Percentiles rank a stretch among this genome's conserved stretches.
Evolutionary conservation across 1,284 basidiomycete species (phyloP).

Genomic region (Cryptococcus neoformans): DNA sequence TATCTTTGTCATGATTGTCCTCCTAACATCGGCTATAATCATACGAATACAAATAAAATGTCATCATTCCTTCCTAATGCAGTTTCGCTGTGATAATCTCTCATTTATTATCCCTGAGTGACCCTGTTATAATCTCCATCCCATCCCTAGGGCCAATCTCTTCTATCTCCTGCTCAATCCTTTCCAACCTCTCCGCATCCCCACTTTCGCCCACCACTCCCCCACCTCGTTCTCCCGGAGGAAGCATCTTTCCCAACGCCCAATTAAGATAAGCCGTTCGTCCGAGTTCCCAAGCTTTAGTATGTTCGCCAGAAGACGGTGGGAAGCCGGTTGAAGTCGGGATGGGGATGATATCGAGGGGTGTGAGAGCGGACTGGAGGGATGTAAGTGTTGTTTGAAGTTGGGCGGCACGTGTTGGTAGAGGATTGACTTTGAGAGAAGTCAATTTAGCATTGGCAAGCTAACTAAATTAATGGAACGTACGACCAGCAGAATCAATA

Average conservation of each 20-base stretch:
- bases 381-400: conserved; percentile 22
- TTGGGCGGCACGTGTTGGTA: conserved; percentile 26
- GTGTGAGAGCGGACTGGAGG: conserved; percentile 29
- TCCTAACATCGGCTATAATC: too few species aligned
- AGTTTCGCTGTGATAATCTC: too few species aligned
- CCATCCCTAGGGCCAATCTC: conserved; percentile 19
- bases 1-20: too few species aligned
- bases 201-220: background rate
- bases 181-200: conserved; percentile 12
- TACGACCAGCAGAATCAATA: conserved; percentile 29
- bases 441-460: background rate
- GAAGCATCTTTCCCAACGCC: conserved; percentile 36
- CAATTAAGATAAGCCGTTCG: conserved; percentile 47
- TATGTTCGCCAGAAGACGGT: conserved; percentile 4
- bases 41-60: too few species aligned
- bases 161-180: conserved; percentile 17
- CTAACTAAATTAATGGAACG: conserved; percentile 7
- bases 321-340: conserved; percentile 1
- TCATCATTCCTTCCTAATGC: too few species aligned
- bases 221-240: conserved; percentile 3
- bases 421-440: conserved; percentile 32
- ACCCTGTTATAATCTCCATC: conserved; percentile 8
- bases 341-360: conserved; percentile 21
- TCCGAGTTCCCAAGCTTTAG: conserved; percentile 47
- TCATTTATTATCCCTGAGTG: background rate